Evolutionary conservation across 805 yeast genomes (phyloP), one percentile per base, ranked within the genome.

Genomic region (Kazachstania taianensis): DNA sequence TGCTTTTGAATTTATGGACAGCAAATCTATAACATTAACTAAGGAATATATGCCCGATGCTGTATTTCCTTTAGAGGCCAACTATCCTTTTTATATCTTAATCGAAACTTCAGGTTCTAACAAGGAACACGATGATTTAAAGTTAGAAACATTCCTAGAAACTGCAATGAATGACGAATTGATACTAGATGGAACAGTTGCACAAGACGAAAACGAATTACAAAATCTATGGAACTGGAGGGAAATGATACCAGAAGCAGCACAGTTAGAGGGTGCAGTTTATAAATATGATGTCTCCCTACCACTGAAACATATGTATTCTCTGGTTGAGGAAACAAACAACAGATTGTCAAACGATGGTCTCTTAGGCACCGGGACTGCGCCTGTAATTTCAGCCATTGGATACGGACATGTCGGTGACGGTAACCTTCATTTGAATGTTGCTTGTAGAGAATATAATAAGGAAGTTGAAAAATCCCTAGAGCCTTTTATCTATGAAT

Each of bases 351-450:
- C 41, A 2, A 74, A 67, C 23, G 68, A 70, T 20, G 77, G 71
- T 2, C 61, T 89, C 37, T 62, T 78, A 16, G 73, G 76, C 23
- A 80, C 72, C 28, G 66, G 70, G 3, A 40, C 51, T 22, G 57
- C 55, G 32, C 95, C 96, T 2, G 96, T 83, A 2, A 78, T 84
- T 36, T 80, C 75, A 41, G 94, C 94, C 8, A 78, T 89, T 45
- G 98, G 98, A 0, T 92, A 89, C 52, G 98, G 98, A n/a, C 98
- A 92, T 54, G 73, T 92, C 50, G 98, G 98, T 38, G 98, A 92
- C 56, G 97, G 98, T 36, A 92, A 92, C 62, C 66, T 92, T 51
- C 98, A 92, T 59, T 72, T 92, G 54, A 92, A 92, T 55, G 94
- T 92, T 35, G 80, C 94, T 29, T 94, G 86, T 13, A 74, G 96